Evolutionary conservation across 768 basidiomycete species (phyloP), one percentile per base, ranked within the genome.

Genomic region (Lactarius deliciosus): DNA sequence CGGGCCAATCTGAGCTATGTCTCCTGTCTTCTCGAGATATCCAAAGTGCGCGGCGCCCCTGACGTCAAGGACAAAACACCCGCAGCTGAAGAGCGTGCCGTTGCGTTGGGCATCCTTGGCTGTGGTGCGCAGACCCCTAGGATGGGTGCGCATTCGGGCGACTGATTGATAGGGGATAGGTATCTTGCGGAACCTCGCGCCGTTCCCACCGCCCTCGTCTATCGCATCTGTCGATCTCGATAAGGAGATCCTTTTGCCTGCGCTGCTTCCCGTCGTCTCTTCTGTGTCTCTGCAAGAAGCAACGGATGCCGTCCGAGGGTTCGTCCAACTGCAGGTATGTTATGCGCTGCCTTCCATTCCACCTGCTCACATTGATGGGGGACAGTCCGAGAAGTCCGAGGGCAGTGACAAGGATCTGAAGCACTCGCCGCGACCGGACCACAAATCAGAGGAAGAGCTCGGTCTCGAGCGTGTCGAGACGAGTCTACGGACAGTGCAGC

Each of bases 381-480:
- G 32, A 40, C 25, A 66, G 5, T 75, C 88, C 10, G 87, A 89
- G 74, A 80, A 87, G 67, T 80, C 83, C 0, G 89, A 91, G 13
- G 85, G 18, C 22, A 58, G 43, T 63, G 61, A 59, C 9, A 25
- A 30, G 57, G 57, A 57, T 40, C 20, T 57, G 45, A 64, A 62
- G 20, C 43, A 65, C 22, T 54, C 38, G 18, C 58, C 59, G 2
- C 65, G 88, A 73, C 85, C 86, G 15, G 95, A 96, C 73, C 87
- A 96, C 74, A 89, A 85, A 74, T 83, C 89, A 3, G 73, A 80
- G 1, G 82, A 82, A 16, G 90, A 95, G 73, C 63, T 85, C 13
- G 86, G 90, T 71, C 81, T 97, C 2, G 90, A 92, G 67, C 79
- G 79, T 34, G 78, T 94, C 16, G 95, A 98, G 76, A 78, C 80